Evolutionary conservation across 2,329 filamentous ascomycete species (phyloP).

Genomic region (Pseudogymnoascus sp.): DNA sequence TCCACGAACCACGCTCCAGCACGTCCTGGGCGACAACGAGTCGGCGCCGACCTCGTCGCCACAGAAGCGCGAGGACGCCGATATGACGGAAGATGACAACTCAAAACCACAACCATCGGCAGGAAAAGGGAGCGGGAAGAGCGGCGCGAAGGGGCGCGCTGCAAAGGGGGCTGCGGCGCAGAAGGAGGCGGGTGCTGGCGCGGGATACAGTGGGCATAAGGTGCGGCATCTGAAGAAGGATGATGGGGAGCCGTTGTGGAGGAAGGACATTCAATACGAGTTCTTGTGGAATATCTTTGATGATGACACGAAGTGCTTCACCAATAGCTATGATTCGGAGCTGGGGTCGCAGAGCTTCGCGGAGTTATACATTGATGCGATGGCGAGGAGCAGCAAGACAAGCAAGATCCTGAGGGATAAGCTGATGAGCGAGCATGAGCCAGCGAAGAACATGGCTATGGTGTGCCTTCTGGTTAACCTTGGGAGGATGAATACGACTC

Average conservation of each 20-base stretch:
- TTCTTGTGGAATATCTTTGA: conserved; percentile 76
- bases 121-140: conserved; percentile 14
- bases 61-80: conserved; percentile 12
- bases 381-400: conserved; percentile 97
- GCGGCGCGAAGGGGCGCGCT: conserved; percentile 19
- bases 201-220: conserved; percentile 41
- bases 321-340: conserved; percentile 71
- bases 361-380: conserved; percentile 95
- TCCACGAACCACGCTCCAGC: conserved; percentile 22
- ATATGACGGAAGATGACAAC: conserved; percentile 27
- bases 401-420: conserved; percentile 98
- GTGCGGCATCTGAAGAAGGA: conserved; percentile 82
- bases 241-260: conserved; percentile 79
- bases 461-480: conserved; percentile 96
- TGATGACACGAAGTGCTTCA: conserved; percentile 68
- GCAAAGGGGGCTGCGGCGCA: conserved; percentile 11
- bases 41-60: conserved; percentile 20
- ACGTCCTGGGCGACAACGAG: conserved; percentile 19
- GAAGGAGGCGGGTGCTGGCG: conserved; percentile 9
- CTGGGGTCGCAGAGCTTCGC: conserved; percentile 70
- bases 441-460: conserved; percentile 98
- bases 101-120: conserved; percentile 18
- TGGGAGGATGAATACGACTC: conserved; percentile 95
- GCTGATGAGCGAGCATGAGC: conserved; percentile 80
- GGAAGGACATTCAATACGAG: conserved; percentile 81